phyloP scores from a whole-genome alignment of 2,329 filamentous ascomycete species.

The Colletotrichum godetiae region DNA sequence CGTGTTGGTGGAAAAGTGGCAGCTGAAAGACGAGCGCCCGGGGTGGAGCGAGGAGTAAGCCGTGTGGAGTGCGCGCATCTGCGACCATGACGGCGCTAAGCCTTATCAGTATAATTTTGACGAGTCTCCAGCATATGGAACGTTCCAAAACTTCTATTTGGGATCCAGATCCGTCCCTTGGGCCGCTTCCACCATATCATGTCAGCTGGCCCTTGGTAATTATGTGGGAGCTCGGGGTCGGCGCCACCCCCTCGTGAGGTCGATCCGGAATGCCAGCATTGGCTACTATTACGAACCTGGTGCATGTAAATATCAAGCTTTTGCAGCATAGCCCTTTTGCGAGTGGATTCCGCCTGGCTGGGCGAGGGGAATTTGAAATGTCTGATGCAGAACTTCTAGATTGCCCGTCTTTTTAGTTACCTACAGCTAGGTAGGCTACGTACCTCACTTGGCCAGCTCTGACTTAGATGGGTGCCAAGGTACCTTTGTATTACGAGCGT shows the following conservation, averaged over 20 bases:
- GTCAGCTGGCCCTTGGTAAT: background rate
- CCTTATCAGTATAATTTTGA: constrained; percentile 53
- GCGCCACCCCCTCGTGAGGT: background rate
- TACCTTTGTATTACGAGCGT: no score
- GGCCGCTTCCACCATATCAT: background rate
- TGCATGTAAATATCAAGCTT: background rate
- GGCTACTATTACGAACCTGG: background rate
- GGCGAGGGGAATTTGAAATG: no score
- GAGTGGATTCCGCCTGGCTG: background rate
- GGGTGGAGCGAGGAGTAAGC: background rate
- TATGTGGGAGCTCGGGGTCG: background rate
- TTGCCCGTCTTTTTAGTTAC: background rate
- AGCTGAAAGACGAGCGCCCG: background rate
- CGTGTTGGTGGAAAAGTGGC: background rate
- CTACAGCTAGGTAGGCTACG: no score
- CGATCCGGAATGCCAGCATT: background rate
- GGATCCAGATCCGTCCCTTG: background rate
- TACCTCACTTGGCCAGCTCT: no score
- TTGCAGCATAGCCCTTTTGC: background rate
- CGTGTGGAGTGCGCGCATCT: background rate
- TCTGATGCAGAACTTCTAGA: background rate
- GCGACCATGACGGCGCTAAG: constrained; percentile 43
- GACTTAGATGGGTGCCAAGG: no score
- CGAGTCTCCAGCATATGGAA: constrained; percentile 39
- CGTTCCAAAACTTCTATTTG: constrained; percentile 7